Evolutionary conservation across 495 filamentous ascomycete species (phyloP).

Genomic region (Amniculicola lignicola): DNA sequence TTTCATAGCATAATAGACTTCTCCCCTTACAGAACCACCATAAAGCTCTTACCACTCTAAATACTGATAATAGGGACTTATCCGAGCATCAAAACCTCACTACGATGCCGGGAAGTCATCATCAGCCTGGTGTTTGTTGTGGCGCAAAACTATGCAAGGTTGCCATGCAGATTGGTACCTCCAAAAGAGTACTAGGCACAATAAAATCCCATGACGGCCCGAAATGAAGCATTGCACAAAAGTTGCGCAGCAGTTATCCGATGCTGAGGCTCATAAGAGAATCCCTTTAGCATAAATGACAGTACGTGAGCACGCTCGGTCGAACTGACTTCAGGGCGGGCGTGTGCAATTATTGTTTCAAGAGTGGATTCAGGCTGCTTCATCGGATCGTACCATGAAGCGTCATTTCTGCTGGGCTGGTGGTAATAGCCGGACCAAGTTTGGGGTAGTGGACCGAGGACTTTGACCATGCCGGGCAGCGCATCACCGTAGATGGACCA

Average conservation of each 20-base stretch:
- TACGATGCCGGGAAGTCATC: too few species aligned
- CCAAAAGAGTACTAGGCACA: too few species aligned
- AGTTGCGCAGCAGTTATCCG: background rate
- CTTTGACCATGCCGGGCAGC: background rate
- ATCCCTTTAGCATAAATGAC: background rate
- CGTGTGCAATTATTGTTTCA: background rate
- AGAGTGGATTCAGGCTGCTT: background rate
- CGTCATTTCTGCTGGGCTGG: background rate
- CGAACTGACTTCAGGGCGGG: background rate
- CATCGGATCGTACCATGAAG: background rate
- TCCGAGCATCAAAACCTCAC: too few species aligned
- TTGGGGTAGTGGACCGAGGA: background rate
- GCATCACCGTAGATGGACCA: slow-evolving; percentile 1
- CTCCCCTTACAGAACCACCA: too few species aligned
- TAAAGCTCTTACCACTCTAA: too few species aligned
- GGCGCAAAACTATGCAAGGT: too few species aligned
- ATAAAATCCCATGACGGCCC: too few species aligned
- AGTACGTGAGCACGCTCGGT: background rate
- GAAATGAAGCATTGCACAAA: background rate
- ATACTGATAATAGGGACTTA: too few species aligned
- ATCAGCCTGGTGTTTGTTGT: too few species aligned
- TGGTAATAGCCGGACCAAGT: background rate
- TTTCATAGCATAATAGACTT: too few species aligned
- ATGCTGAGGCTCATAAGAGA: background rate
- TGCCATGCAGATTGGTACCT: too few species aligned